Percentiles rank a stretch among this genome's conserved stretches.
These are phyloP conservation scores for Symbiodinium natans DNA, from an alignment of 73 alveolate genomes.

Conservation along the genomic window DNA sequence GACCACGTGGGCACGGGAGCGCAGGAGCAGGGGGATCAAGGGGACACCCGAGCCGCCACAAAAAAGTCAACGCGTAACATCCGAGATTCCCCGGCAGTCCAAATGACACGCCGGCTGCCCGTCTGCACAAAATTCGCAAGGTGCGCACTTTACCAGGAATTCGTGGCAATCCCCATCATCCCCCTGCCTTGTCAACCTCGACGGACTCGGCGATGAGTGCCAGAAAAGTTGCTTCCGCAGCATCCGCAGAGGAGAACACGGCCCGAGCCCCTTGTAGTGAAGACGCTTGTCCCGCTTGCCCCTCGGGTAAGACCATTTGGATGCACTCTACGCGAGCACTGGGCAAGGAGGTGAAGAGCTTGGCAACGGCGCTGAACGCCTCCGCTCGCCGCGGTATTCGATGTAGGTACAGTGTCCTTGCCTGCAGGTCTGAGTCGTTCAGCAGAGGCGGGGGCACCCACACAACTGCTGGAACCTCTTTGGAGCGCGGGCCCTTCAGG, in stretches of 20 bases:
- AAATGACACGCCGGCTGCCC: too few species aligned
- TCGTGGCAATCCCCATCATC: too few species aligned
- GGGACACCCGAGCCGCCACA: too few species aligned
- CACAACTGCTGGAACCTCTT: background rate
- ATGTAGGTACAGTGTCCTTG: slow-evolving; percentile 45
- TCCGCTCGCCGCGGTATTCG: slow-evolving; percentile 87
- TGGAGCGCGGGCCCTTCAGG: background rate
- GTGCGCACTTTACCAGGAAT: too few species aligned
- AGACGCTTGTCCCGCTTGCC: background rate
- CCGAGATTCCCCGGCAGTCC: too few species aligned
- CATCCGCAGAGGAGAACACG: background rate
- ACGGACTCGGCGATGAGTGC: slow-evolving; percentile 53
- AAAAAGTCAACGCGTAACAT: too few species aligned
- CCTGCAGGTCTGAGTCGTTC: background rate
- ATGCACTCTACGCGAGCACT: background rate
- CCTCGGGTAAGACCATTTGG: background rate
- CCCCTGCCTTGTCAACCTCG: slow-evolving; percentile 43
- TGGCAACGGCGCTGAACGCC: slow-evolving; percentile 58
- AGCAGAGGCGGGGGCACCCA: background rate
- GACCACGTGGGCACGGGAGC: too few species aligned
- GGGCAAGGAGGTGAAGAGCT: slow-evolving; percentile 4
- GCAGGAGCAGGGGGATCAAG: too few species aligned
- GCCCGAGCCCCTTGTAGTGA: background rate
- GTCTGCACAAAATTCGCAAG: too few species aligned
- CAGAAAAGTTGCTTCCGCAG: slow-evolving; percentile 60